Conservation (phyloP, 2,329 filamentous ascomycete species). For the Fusarium sp. region DNA sequence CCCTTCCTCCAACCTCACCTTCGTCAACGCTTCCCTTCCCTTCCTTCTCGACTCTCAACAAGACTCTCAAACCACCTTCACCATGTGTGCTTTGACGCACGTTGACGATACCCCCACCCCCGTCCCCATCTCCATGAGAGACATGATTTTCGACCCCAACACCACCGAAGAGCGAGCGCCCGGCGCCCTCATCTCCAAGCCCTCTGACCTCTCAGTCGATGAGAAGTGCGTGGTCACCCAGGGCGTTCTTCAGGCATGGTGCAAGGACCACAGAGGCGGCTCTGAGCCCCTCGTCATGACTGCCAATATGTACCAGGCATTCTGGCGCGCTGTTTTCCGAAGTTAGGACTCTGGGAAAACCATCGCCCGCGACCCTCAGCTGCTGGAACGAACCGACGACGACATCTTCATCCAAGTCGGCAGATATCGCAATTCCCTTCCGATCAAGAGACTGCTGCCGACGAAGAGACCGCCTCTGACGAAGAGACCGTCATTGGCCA, state of each 20-base stretch:
- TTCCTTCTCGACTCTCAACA: neutral
- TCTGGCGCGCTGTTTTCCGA: neutral
- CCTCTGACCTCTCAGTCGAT: neutral
- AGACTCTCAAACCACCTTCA: neutral
- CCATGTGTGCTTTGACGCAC: neutral
- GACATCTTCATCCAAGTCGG: neutral
- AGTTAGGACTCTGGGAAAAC: neutral
- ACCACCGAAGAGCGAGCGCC: neutral
- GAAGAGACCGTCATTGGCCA: no score
- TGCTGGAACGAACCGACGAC: neutral
- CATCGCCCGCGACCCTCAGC: neutral
- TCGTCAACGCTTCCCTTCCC: neutral
- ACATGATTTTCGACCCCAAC: neutral
- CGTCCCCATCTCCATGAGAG: neutral
- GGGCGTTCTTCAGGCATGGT: neutral
- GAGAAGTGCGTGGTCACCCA: neutral
- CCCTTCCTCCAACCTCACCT: no score
- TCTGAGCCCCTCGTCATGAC: neutral
- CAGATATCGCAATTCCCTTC: neutral
- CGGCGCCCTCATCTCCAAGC: neutral
- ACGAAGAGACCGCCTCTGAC: no score
- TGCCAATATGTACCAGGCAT: neutral
- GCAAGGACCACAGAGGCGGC: neutral
- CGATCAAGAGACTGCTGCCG: no score
- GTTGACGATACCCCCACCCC: neutral